Evolutionary conservation across 2,329 filamentous ascomycete genomes (phyloP), one percentile per base, ranked within the genome.

Genomic region (Cladosporium sp.): DNA sequence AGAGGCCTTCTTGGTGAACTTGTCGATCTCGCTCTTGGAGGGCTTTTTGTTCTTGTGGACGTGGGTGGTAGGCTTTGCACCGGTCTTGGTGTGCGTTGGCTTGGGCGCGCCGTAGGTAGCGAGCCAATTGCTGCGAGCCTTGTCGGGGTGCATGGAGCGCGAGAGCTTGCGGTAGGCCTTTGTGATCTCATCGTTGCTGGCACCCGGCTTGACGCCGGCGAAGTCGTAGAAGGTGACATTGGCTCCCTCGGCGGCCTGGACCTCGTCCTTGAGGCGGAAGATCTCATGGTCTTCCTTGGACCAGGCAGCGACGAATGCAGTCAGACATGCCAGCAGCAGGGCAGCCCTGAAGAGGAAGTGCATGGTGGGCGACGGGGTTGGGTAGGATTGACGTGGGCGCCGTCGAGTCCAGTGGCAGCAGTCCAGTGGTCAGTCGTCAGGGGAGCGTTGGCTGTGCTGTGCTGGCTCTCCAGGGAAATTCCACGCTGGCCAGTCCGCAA

Each of bases 201-300:
- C 94, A 66, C 84, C 85, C 67, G 88, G 83, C 60, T 85, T 83
- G 70, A 97, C 86, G 74, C 90, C 93, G 69, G 99, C 84, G 80
- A 97, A 95, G 76, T 96, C 83, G 86, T 99, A 99, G 80, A 99
- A 99, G 72, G 91, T 95, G 67, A 92, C 85, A 68, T 91, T 89
- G 61, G 83, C 74, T 66, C 95, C 93, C 78, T 97, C 91, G 70
- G 88, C 83, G 53, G 87, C 80, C 67, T 86, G 82, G 65, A 99
- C 86, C 78, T 98, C 95, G 81, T 97, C 93, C 75, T 90, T 90
- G 68, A 99, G 85, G 73, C 93, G 91, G 83, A 99, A 99, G 82
- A 99, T 98, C 81, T 99, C 95, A 77, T 96, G 92, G 80, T 99
- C 95, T 96, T 91, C 91, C 80, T 95, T 95, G 65, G 87, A 88